Evolutionary conservation across 768 basidiomycete species (phyloP).

Genomic region (Leccinum pellstonianum): DNA sequence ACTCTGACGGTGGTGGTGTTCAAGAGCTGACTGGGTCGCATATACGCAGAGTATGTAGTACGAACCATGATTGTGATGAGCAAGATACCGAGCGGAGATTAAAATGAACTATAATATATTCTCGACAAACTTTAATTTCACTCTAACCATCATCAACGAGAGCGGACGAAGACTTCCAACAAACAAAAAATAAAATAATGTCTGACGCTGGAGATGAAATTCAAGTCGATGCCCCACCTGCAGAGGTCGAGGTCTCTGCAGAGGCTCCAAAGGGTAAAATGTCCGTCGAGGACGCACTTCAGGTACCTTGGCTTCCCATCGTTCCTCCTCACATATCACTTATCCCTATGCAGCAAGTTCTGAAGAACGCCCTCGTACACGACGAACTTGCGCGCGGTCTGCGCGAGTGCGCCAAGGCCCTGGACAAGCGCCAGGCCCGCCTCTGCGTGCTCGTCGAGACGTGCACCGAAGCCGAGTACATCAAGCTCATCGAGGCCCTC

Average conservation of each 20-base stretch:
- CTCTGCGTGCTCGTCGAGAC: slow-evolving; percentile 99
- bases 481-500: slow-evolving; percentile 99
- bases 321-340: background rate
- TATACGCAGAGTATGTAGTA: slow-evolving; percentile 11
- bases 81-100: slow-evolving; percentile 53
- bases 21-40: slow-evolving; percentile 7
- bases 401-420: slow-evolving; percentile 95
- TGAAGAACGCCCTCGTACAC: slow-evolving; percentile 98
- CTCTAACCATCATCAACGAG: slow-evolving; percentile 73
- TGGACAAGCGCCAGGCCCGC: slow-evolving; percentile 98
- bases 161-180: slow-evolving; percentile 88
- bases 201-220: slow-evolving; percentile 99
- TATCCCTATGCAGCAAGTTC: slow-evolving; percentile 72
- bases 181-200: slow-evolving; percentile 49
- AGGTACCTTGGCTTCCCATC: slow-evolving; percentile 46
- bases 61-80: slow-evolving; percentile 32
- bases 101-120: slow-evolving; percentile 37
- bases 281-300: slow-evolving; percentile 92
- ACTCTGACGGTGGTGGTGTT: slow-evolving; percentile 45
- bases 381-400: slow-evolving; percentile 98
- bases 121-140: slow-evolving; percentile 52
- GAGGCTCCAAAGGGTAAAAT: slow-evolving; percentile 95
- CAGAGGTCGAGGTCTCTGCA: slow-evolving; percentile 77
- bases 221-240: slow-evolving; percentile 61
- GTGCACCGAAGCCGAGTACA: slow-evolving; percentile 98